Conservation (phyloP, 768 basidiomycete species). For the Exidia glandulosa region DNA sequence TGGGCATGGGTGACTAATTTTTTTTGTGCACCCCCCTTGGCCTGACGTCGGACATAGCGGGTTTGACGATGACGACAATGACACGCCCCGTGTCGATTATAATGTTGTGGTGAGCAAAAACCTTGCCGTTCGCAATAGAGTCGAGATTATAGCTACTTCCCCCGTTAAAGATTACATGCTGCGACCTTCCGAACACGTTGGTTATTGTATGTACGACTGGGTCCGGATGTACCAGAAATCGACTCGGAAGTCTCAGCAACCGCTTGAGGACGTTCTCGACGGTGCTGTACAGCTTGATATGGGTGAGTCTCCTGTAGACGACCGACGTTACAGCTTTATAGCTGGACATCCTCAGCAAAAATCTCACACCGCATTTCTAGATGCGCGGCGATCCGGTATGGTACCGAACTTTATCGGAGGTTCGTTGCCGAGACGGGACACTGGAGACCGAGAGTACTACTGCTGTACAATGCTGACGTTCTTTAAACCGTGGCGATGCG, state of each 20-base stretch:
- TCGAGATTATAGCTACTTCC: not conserved
- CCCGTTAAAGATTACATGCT: not conserved
- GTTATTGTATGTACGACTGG: constrained; percentile 6
- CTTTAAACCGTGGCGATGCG: not conserved
- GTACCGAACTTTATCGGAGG: constrained; percentile 1
- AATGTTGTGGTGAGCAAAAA: not conserved
- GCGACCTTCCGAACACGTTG: not conserved
- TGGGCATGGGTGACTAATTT: too few species aligned
- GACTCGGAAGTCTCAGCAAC: too few species aligned
- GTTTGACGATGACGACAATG: not conserved
- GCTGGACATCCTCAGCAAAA: not conserved
- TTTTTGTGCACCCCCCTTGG: too few species aligned
- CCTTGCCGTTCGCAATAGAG: not conserved
- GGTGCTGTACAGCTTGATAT: too few species aligned
- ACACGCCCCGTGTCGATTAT: not conserved
- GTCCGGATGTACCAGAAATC: constrained; percentile 8
- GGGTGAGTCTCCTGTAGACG: too few species aligned
- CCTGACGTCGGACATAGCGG: too few species aligned
- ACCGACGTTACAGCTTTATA: not conserved
- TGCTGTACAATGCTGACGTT: not conserved
- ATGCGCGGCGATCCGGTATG: too few species aligned
- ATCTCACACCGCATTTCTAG: not conserved
- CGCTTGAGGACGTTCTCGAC: too few species aligned
- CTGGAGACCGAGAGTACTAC: not conserved
- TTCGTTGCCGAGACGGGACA: not conserved